Conservation (phyloP, 2,329 filamentous ascomycete genomes). For the Chaetomiaceae sp. region DNA sequence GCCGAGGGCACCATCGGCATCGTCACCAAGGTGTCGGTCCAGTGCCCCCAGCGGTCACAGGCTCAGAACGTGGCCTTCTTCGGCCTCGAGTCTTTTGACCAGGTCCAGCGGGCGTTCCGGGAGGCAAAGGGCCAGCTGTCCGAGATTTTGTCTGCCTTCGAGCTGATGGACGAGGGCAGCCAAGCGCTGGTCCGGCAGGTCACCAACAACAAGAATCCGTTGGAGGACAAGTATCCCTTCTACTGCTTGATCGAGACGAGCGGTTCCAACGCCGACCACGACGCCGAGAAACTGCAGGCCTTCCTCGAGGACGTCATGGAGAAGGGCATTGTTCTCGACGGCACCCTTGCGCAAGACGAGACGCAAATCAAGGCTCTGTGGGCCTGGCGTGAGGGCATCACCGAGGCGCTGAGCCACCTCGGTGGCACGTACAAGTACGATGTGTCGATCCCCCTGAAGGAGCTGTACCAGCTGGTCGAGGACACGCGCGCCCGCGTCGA, state of each 20-base stretch:
- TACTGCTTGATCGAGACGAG: constrained; percentile 97
- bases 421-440: constrained; percentile 99
- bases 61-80: constrained; percentile 96
- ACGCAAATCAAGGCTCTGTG: constrained; percentile 83
- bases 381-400: constrained; percentile 89
- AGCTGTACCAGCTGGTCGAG: constrained; percentile 85
- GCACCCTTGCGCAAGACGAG: constrained; percentile 88
- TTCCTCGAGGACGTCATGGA: constrained; percentile 93
- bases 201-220: constrained; percentile 70
- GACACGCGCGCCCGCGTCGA: constrained; percentile 71
- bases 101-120: constrained; percentile 78
- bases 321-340: constrained; percentile 79
- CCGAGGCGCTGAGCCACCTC: constrained; percentile 82
- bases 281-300: constrained; percentile 80
- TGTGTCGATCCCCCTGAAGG: constrained; percentile 81
- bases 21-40: constrained; percentile 83
- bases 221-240: constrained; percentile 83
- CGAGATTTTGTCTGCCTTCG: constrained; percentile 95
- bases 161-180: constrained; percentile 86
- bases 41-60: constrained; percentile 80
- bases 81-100: constrained; percentile 82
- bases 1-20: constrained; percentile 93
- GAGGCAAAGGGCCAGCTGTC: constrained; percentile 86
- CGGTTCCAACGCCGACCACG: constrained; percentile 89
- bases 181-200: constrained; percentile 73